Evolutionary conservation across 306 rosid species (phyloP), one percentile per base, ranked within the genome.

Genomic region (Hippophae rhamnoides): DNA sequence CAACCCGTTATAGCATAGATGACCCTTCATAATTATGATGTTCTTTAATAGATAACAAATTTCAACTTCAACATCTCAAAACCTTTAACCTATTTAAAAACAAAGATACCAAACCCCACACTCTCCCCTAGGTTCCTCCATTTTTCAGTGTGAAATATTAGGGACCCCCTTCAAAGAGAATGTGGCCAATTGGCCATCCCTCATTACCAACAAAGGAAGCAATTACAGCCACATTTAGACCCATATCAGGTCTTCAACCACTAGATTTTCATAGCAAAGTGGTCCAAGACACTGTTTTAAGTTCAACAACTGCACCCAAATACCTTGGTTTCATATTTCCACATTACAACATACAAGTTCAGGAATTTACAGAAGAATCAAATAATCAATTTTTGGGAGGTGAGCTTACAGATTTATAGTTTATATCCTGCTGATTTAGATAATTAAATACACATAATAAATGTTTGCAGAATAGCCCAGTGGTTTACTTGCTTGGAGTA

Each of bases 281-380:
- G 54, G 54, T 53, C 66, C 58, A 9, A 56, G 31, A 72, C 56
- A 51, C 54, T 62, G 58, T 38, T 52, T 47, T 8, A 8, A 26
- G 65, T 49, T 55, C 57, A 52, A 75, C 70, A 61, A 72, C 52
- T 72, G 74, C 72, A 76, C 50, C 72, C 78, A 65, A 61, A 61
- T 69, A 56, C 61, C 49, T 73, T 63, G 63, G 70, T 67, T 71
- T 43, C 8, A 41, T 38, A 26, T 57, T 58, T 67, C 49, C 54
- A 62, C 46, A 65, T 60, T 63, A 67, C 70, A 60, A 55, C 72
- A 77, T 41, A 68, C 52, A 55, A 62, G 69, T 73, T 76, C 53
- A 27, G 71, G 79, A 71, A 63, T 84, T 78, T 79, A 90, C 89
- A 79, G 71, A 82, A 73, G 76, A 84, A 79, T 82, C 25, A 76